Evolutionary conservation across 1,139 yeast species (phyloP), one percentile per base, ranked within the genome.

Genomic region (Groenewaldozyma auringiensis): DNA sequence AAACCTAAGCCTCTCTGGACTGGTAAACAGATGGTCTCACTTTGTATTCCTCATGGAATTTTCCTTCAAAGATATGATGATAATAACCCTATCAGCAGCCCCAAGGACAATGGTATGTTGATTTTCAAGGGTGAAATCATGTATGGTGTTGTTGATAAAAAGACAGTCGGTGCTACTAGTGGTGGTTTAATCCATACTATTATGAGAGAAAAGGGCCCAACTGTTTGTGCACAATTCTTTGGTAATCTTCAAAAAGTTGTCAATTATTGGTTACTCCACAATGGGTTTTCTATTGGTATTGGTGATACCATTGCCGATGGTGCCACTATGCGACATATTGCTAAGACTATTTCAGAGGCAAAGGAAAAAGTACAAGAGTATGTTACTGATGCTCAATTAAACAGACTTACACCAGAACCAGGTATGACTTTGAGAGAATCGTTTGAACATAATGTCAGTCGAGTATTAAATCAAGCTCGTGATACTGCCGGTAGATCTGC

Each of bases 391-490:
- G 98, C 98, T 2, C 97, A 94, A 64, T 81, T 76, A 46, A 92
- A 92, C 61, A 74, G 75, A 50, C 74, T 94, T 56, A 87, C 88
- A 42, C 95, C 96, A 32, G 96, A 92, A 63, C 97, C 96, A 31
- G 99, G 99, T 82, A 94, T 94, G 98, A 94, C 98, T 2, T 75
- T 94, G 57, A 84, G 98, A 71, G 98, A 92, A 68, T 87, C 98
- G 16, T 94, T 94, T 60, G 99, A 94, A 71, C 96, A 89, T 66
- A 88, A 88, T 62, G 98, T 94, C 43, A 87, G 95, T 42, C 84
- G 95, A 68, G 89, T 84, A 56, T 76, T 94, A 61, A 94, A 94
- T 69, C 95, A 89, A 66, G 98, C 98, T 40, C 92, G 99, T 81
- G 99, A 94, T 69, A 85, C 94, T 53, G 96, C 96, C 47, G 99